Conservation (phyloP, 2,329 filamentous ascomycete species). For the Epichloe typhina region DNA sequence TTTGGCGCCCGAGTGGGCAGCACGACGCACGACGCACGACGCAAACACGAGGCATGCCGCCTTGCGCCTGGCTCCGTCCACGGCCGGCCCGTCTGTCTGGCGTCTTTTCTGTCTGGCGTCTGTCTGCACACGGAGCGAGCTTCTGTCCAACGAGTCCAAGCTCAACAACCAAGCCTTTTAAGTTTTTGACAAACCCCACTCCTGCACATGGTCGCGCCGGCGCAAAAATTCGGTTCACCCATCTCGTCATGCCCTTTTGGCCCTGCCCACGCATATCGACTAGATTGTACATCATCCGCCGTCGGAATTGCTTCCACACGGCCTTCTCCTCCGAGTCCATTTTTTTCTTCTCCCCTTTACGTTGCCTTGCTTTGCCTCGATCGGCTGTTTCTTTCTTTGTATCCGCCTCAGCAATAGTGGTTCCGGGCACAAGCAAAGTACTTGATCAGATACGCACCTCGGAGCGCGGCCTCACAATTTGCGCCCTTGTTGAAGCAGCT, state of each 20-base stretch:
- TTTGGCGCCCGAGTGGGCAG: too few relatives aligned
- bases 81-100: background rate
- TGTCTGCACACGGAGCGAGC: background rate
- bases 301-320: conserved; percentile 14
- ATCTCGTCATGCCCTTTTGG: conserved; percentile 19
- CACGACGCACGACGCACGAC: too few relatives aligned
- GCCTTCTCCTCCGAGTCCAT: conserved; percentile 10
- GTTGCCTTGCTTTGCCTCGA: background rate
- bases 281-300: conserved; percentile 12
- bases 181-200: conserved; percentile 12
- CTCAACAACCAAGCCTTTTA: conserved; percentile 6
- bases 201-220: conserved; percentile 15
- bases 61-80: background rate
- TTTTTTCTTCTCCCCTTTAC: conserved; percentile 13
- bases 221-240: conserved; percentile 12
- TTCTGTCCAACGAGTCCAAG: background rate
- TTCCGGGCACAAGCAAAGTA: background rate
- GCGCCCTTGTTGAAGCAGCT: conserved; percentile 1
- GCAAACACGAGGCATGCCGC: too few relatives aligned
- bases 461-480: conserved; percentile 2
- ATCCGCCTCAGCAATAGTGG: background rate
- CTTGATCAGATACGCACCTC: conserved; percentile 13
- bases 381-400: background rate
- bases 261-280: conserved; percentile 5
- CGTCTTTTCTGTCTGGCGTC: background rate